Base-by-base conservation (phyloP, 352 stramenopile species). In the Phytophthora cactorum region DNA sequence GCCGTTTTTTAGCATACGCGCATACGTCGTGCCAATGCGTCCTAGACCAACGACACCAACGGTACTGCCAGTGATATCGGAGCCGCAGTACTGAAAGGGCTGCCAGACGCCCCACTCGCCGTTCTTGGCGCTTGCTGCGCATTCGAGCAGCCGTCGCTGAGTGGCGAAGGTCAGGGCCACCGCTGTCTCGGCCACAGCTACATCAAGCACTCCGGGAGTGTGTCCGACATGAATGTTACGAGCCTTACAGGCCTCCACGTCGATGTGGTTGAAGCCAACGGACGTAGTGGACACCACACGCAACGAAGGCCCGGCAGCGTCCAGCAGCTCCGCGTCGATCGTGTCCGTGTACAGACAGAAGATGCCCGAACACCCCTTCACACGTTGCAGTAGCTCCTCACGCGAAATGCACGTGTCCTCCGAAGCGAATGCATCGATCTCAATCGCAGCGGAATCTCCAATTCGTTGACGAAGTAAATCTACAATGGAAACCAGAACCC, bases 211-310 rank as follows among this genome's bases (percentile, higher is more conserved):
- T 52, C 88, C 85, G 38, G 83, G 86, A 5, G 89, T 96, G 72
- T 96, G 90, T 27, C 88, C 87, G 7, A 97, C 84, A 29, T 67
- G 68, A 58, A 97, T 90, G 41, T 79, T 77, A 25, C 72, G 62
- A 39, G 78, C 80, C 15, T 81, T 69, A 41, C 86, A 95, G 27
- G 84, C 83, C n/a, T 86, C 70, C 2, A 96, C 67, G 59, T 96
- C 89, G 68, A 97, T 95, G 70, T 97, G 91, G 78, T 97, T 93
- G 52, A 89, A 88, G 56, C 91, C 91, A 2, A 95, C 90, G 17
- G 84, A 96, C 72, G 96, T 91, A 12, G 91, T 97, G 52, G 60
- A 92, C 15, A 89, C 81, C 14, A 90, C 82, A 15, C 79, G 76
- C 7, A 93, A 66, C 43, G 74, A 73, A 14, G 79, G 61, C 1